phyloP scores from a whole-genome alignment of 2,329 filamentous ascomycete genomes.

The Fusarium sororula region DNA sequence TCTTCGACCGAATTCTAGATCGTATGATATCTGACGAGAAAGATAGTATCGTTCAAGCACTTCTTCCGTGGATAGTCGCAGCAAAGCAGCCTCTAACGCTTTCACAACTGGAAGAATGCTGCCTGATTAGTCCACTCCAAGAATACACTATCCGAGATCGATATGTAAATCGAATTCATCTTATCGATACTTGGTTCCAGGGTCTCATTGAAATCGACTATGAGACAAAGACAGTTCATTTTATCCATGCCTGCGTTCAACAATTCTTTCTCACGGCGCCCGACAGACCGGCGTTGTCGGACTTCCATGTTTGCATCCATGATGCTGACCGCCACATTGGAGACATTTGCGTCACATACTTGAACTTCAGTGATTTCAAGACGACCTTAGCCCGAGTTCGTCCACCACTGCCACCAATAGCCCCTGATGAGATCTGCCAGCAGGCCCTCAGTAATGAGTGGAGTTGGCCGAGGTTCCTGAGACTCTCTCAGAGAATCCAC shows the following conservation, averaged over 20 bases:
- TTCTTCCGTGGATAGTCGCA: neutral
- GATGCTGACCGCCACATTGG: fast-evolving
- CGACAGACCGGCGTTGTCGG: fast-evolving
- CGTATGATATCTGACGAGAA: fast-evolving
- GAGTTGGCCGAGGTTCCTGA: fast-evolving
- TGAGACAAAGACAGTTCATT: neutral
- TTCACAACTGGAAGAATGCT: neutral
- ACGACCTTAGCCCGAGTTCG: fast-evolving
- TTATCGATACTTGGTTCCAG: neutral
- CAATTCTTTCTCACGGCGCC: fast-evolving
- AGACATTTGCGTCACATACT: fast-evolving
- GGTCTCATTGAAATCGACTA: neutral
- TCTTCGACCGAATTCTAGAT: fast-evolving
- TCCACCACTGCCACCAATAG: fast-evolving
- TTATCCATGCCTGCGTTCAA: neutral
- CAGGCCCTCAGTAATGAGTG: neutral
- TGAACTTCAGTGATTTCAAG: neutral
- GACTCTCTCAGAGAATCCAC: neutral
- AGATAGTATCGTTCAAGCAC: fast-evolving
- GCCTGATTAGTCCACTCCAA: neutral
- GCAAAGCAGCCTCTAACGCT: neutral
- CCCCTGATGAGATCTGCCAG: fast-evolving
- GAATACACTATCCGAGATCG: neutral
- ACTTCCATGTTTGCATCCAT: fast-evolving
- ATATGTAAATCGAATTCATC: neutral